Evolutionary conservation across 768 basidiomycete genomes (phyloP), one percentile per base, ranked within the genome.

Genomic region (Mycena latifolia): DNA sequence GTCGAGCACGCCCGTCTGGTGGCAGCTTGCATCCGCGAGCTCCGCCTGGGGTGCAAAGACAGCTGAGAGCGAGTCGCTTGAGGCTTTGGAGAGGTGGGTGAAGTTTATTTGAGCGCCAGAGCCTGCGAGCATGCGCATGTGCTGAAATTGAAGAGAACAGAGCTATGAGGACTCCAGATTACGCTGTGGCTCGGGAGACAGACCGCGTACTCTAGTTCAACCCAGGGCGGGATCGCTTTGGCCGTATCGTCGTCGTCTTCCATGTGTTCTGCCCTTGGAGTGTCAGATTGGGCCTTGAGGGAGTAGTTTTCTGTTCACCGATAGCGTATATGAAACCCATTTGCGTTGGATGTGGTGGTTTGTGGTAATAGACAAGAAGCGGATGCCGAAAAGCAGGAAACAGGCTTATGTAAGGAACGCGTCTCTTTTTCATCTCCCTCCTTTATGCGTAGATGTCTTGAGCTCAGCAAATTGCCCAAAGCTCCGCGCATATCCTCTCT

Each of bases 151-250:
- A 66, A 7, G 41, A n/a, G n/a, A n/a, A n/a, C n/a, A n/a, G n/a
- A n/a, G n/a, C n/a, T n/a, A 5, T 43, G 5, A 43, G 41, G 41
- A 43, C 41, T 4, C n/a, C 37, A 12, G 53, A 33, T 55, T 37
- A 55, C 25, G 29, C 22, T n/a, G 53, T 47, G 56, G 31, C 29
- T 35, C 35, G 27, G 51, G 43, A 51, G 64, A 80, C 85, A 65
- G 62, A 93, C 94, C 72, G 85, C 84, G 75, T 96, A 98, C 84
- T 98, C 97, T 51, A 98, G 87, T 71, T 92, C 87, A 33, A 98
- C 96, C 97, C 97, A 99, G 17, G 87, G 88, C 24, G 93, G 93
- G 46, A 94, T 86, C 5, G 91, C 84, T 69, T 85, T 87, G 1
- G 88, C 82, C 0, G 86, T 86, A 17, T 86, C 82, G 65, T 96